Percentiles rank a stretch among this genome's conserved stretches.
phyloP scores from a whole-genome alignment of 352 stramenopile genomes.

The Pythium aristosporum region DNA sequence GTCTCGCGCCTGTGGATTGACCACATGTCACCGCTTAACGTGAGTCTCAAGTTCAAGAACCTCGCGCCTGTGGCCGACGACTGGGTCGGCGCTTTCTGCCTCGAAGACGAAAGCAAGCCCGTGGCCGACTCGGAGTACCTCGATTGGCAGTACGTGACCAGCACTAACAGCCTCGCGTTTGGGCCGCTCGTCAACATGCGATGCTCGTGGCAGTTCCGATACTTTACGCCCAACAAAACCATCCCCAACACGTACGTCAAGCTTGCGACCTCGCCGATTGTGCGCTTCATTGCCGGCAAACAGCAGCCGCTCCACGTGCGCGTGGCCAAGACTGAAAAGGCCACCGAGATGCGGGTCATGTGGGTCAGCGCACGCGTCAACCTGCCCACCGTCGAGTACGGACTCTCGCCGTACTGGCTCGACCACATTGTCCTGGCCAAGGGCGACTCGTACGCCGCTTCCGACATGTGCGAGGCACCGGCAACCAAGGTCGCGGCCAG shows the following conservation, averaged over 20 bases:
- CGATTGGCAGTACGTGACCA: conserved; percentile 6
- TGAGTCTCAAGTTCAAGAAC: too few species aligned
- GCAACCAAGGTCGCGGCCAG: conserved; percentile 19
- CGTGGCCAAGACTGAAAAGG: too few species aligned
- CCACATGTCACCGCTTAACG: too few species aligned
- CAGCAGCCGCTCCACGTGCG: too few species aligned
- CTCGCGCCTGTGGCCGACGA: conserved; percentile 1
- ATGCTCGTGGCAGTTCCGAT: conserved; percentile 23
- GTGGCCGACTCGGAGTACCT: conserved; percentile 12
- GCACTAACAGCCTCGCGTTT: too few species aligned
- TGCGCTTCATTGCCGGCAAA: too few species aligned
- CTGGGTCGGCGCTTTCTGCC: conserved; percentile 26
- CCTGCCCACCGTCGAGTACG: conserved; percentile 14
- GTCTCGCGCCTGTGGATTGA: too few species aligned
- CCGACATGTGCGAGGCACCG: conserved; percentile 24
- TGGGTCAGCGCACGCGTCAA: conserved; percentile 21
- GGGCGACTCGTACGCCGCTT: conserved; percentile 11
- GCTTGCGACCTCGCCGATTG: too few species aligned
- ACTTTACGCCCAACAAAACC: conserved; percentile 26
- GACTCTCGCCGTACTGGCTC: neutral
- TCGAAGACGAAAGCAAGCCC: conserved; percentile 11
- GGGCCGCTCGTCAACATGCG: too few species aligned
- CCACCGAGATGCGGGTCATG: conserved; percentile 28
- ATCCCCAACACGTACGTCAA: too few species aligned
- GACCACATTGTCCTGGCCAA: neutral